These are phyloP conservation scores for Globisporangium nodosum DNA, from an alignment of 352 stramenopile genomes.

Conservation along the genomic window DNA sequence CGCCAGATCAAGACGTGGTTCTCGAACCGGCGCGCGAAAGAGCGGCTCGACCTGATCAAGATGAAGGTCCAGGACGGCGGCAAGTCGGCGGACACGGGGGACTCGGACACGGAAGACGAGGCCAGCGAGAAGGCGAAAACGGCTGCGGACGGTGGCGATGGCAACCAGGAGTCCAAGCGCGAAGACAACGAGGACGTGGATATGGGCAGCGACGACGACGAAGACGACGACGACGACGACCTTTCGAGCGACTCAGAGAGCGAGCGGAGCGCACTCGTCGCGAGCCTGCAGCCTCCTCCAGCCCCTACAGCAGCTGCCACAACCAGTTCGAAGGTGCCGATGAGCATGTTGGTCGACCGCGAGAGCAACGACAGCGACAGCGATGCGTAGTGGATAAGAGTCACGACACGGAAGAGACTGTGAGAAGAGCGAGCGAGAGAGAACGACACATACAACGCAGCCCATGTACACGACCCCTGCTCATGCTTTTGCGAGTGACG, in stretches of 20 bases:
- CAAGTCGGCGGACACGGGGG: constrained; percentile 7
- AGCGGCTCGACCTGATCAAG: constrained; percentile 73
- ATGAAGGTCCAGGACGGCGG: constrained; percentile 58
- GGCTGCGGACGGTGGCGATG: not conserved
- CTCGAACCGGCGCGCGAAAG: constrained; percentile 73
- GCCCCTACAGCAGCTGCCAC: not conserved
- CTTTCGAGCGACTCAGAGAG: constrained; percentile 9
- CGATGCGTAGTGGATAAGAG: not conserved
- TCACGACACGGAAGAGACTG: no score
- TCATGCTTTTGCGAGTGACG: no score
- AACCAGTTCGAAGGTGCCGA: constrained; percentile 2
- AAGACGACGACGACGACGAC: constrained; percentile 19
- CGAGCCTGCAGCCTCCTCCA: not conserved
- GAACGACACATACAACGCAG: no score
- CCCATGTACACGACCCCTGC: no score
- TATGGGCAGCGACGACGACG: constrained; percentile 30
- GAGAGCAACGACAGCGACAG: constrained; percentile 18
- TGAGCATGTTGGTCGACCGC: constrained; percentile 19
- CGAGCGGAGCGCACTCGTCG: constrained; percentile 1
- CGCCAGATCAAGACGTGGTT: constrained; percentile 85
- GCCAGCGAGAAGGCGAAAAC: constrained; percentile 13
- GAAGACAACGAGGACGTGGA: constrained; percentile 20
- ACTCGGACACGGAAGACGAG: constrained; percentile 39
- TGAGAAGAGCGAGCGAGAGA: no score
- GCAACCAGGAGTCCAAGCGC: not conserved